Evolutionary conservation across 805 yeast genomes (phyloP).

Genomic region (Lipomyces yamanashiensis): DNA sequence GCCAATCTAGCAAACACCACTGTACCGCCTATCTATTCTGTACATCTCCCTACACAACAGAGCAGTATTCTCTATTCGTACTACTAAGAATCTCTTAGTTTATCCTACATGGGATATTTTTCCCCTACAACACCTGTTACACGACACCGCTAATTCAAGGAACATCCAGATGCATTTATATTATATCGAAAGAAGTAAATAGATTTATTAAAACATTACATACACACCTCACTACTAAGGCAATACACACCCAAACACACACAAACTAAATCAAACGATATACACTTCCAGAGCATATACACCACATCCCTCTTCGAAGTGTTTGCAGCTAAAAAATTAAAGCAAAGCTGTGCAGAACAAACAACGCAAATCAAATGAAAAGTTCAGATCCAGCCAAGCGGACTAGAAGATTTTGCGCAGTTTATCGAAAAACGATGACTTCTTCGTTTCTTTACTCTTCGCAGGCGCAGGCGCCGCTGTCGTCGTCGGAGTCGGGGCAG

Average conservation of each 20-base stretch:
- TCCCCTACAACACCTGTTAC: no score
- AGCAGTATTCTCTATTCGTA: no score
- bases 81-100: no score
- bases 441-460: background rate
- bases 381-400: background rate
- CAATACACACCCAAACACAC: background rate
- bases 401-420: slow-evolving; percentile 24
- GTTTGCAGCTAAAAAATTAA: no score
- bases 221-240: background rate
- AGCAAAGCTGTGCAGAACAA: background rate
- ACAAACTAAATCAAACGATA: background rate
- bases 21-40: no score
- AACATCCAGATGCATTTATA: no score
- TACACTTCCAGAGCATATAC: background rate
- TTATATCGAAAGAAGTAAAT: no score
- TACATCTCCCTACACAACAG: no score
- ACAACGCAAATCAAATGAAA: background rate
- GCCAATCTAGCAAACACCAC: background rate
- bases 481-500: slow-evolving; percentile 13
- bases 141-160: no score
- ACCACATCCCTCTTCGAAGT: background rate
- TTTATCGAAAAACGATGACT: slow-evolving; percentile 18
- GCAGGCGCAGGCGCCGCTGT: background rate
- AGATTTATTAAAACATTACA: background rate
- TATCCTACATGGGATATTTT: no score